Evolutionary conservation across 2,329 filamentous ascomycete genomes (phyloP).

Genomic region (Talaromyces sp.): DNA sequence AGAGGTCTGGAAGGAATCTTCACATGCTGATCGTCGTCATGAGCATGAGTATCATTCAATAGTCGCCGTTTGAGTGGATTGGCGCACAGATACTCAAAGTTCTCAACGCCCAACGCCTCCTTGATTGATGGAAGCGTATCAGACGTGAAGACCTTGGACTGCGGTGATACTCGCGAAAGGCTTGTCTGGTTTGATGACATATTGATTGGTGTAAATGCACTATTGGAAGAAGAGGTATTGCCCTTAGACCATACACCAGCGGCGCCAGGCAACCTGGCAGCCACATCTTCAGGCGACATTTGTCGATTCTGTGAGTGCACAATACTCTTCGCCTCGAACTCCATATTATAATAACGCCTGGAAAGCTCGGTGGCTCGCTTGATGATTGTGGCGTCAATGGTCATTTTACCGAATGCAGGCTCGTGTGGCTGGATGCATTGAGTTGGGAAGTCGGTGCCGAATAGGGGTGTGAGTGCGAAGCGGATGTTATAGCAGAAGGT

Average conservation of each 20-base stretch:
- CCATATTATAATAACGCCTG: slow-evolving; percentile 32
- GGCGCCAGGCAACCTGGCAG: background rate
- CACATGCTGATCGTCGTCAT: background rate
- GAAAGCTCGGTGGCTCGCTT: slow-evolving; percentile 46
- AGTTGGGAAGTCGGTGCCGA: slow-evolving; percentile 75
- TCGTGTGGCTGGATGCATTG: slow-evolving; percentile 64
- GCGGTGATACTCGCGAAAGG: background rate
- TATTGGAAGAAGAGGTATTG: background rate
- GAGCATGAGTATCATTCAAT: background rate
- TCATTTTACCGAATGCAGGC: slow-evolving; percentile 63
- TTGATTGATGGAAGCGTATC: slow-evolving; percentile 11
- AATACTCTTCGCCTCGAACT: slow-evolving; percentile 19
- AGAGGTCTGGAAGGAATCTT: background rate
- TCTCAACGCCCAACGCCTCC: background rate
- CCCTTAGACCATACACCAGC: background rate
- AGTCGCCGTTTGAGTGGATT: slow-evolving; percentile 16
- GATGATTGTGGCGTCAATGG: slow-evolving; percentile 59
- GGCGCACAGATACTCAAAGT: background rate
- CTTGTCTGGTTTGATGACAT: background rate
- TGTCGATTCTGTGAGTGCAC: slow-evolving; percentile 1
- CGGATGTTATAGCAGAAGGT: slow-evolving; percentile 88
- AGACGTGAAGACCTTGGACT: background rate
- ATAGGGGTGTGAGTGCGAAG: slow-evolving; percentile 81
- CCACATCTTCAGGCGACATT: slow-evolving; percentile 14
- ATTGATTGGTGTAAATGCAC: slow-evolving; percentile 11